Base-by-base conservation (phyloP, 345 rosid species). In the Mercurialis annua region DNA sequence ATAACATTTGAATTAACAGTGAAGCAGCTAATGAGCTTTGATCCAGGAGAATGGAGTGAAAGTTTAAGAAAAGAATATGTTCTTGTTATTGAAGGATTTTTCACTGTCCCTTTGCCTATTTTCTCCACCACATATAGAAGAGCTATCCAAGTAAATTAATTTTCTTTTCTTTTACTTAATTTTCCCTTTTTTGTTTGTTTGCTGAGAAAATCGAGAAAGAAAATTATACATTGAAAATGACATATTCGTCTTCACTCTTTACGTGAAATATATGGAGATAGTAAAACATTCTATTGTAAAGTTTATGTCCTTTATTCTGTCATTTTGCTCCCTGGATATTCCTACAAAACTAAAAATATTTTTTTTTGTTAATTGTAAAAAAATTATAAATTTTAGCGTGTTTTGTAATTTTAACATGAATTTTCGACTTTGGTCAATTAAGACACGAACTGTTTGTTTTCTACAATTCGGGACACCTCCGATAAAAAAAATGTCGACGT, bases 11-110 rank as follows among this genome's bases (percentile, higher is more conserved):
- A 92, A 80, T 71, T 95, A 18, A 81, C 96, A 34, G 73, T 95
- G 84, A 95, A 89, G 82, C 99, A 95, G 47, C 73, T 95, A 73
- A 92, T 92, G 98, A 92, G 98, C 66, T 83, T 80, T 52, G 99
- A 92, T 74, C 99, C 99, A n/a, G 84, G 90, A 4, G 94, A 92
- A 44, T 92, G 99, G 98, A 95, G 83, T 24, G 98, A 95, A 77
- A 82, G 82, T 49, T 71, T 95, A 31, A 83, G 99, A 49, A 95
- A 81, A 81, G 98, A 95, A 77, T 94, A 92, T 69, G 82, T 92
- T 14, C 88, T 95, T 27, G 92, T 95, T 7, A 92, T 95, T 61
- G 99, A 95, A 76, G 99, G 97, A 68, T 95, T 95, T 69, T 95
- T 95, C 86, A 78, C 88, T 21, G 60, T 95, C 23, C 96, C 98